Evolutionary conservation across 495 filamentous ascomycete species (phyloP).

Genomic region (Pseudoneurospora amorphoporcata): DNA sequence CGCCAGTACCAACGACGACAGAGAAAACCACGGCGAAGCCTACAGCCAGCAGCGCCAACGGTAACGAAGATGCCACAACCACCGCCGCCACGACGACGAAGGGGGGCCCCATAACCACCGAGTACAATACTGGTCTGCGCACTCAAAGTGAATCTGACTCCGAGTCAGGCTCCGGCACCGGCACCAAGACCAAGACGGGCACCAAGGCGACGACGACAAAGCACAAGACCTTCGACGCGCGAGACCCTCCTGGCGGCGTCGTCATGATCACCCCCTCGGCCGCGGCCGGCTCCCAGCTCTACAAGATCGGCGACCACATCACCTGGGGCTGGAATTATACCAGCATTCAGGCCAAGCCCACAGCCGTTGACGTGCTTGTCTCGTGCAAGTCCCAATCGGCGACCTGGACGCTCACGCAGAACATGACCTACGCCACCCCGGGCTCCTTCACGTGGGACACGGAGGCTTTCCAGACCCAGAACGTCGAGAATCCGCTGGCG

Average conservation of each 20-base stretch:
- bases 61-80: constrained; percentile 1
- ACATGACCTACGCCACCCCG: constrained; percentile 39
- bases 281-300: constrained; percentile 55
- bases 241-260: constrained; percentile 59
- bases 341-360: constrained; percentile 64
- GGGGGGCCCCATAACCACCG: not conserved
- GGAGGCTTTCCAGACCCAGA: constrained; percentile 49
- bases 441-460: constrained; percentile 68
- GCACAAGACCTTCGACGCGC: constrained; percentile 46
- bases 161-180: constrained; percentile 11
- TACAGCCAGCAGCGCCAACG: not conserved
- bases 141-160: constrained; percentile 2
- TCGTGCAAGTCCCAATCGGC: constrained; percentile 48
- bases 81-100: constrained; percentile 4
- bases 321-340: constrained; percentile 97
- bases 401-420: constrained; percentile 42
- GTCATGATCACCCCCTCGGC: constrained; percentile 67
- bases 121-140: constrained; percentile 21
- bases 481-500: constrained; percentile 47
- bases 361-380: constrained; percentile 70
- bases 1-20: not conserved
- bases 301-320: constrained; percentile 77
- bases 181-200: constrained; percentile 11
- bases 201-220: constrained; percentile 28
- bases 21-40: not conserved